Conservation (phyloP, 495 filamentous ascomycete species). For the Podospora comata region DNA sequence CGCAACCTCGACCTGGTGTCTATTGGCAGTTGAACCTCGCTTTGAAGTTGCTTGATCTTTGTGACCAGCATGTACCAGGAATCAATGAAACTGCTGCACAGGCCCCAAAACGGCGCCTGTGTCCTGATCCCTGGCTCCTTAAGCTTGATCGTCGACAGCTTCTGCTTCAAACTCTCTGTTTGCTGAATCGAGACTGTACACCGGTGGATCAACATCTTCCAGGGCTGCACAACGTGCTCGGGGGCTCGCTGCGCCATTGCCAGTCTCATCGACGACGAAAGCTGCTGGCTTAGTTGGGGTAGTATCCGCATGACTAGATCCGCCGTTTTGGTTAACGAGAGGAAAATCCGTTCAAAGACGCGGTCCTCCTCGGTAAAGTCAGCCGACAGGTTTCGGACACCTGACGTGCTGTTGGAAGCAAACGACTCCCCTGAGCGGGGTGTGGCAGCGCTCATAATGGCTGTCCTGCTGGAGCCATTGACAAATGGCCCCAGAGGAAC, state of each 20-base stretch:
- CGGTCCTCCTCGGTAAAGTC: slow-evolving; percentile 73
- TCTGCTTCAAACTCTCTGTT: slow-evolving; percentile 63
- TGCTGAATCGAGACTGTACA: slow-evolving; percentile 61
- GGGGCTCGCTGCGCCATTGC: slow-evolving; percentile 41
- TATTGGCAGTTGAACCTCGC: slow-evolving; percentile 58
- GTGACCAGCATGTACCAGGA: slow-evolving; percentile 71
- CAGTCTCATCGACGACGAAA: slow-evolving; percentile 49
- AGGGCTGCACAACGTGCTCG: slow-evolving; percentile 58
- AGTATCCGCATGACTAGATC: slow-evolving; percentile 64
- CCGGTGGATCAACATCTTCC: slow-evolving; percentile 65
- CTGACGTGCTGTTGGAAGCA: slow-evolving; percentile 51
- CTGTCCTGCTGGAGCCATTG: slow-evolving; percentile 44
- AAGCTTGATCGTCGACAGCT: slow-evolving; percentile 74
- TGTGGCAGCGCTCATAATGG: slow-evolving; percentile 55
- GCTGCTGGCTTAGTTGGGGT: slow-evolving; percentile 61
- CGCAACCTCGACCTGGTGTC: slow-evolving; percentile 69
- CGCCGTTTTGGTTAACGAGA: slow-evolving; percentile 64
- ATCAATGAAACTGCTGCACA: slow-evolving; percentile 72
- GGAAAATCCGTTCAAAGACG: slow-evolving; percentile 75
- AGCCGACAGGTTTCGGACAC: slow-evolving; percentile 37
- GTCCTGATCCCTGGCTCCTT: slow-evolving; percentile 77
- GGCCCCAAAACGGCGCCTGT: slow-evolving; percentile 75
- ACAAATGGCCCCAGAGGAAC: slow-evolving; percentile 38
- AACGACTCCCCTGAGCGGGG: slow-evolving; percentile 81
- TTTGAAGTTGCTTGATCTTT: slow-evolving; percentile 63